Base-by-base conservation (phyloP, 257 asterid species). In the Solanum pennellii region DNA sequence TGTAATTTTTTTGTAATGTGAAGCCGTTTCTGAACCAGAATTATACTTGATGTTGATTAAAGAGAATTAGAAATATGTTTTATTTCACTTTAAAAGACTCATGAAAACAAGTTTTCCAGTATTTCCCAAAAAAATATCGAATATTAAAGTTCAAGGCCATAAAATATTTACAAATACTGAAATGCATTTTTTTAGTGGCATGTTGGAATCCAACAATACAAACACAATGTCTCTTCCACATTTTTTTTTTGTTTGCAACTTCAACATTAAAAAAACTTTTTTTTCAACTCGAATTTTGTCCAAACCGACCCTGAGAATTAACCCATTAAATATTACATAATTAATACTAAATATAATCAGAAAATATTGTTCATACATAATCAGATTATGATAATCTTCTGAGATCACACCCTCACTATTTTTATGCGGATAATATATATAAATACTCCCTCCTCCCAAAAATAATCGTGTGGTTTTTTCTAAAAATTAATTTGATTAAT, bases 161-260 rank as follows among this genome's bases (percentile, higher is more conserved):
- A 14, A 5, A 27, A n/a, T 69, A 69, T 29, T 23, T 60, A 60
- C 12, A 60, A 21, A 60, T 21, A 9, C 29, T 9, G 29, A 7
- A 69, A 29, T 69, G 35, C 1, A 7, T 0, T 62, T 20, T 27
- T 29, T 31, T 29, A 14, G 13, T 68, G 37, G 10, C 74, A 68
- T 69, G 14, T 68, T 29, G 23, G 76, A 29, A 69, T 15, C 23
- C 23, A 29, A 15, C 1, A 29, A 15, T 29, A 3, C 76, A 69
- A 69, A 69, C n/a, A 68, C 23, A 29, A 29, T 69, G 75, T 31
- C 52, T 18, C 25, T 83, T 84, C 87, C 86, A 60, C 89, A 85
- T 69, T 86, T 85, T 56, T 84, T 56, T 87, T 80, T 89, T 83
- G 80, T 86, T 33, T 86, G 87, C 88, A 83, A 90, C 90, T 91